Base-by-base conservation (phyloP, 2,329 filamentous ascomycete genomes). In the Cladophialophora carrionii region DNA sequence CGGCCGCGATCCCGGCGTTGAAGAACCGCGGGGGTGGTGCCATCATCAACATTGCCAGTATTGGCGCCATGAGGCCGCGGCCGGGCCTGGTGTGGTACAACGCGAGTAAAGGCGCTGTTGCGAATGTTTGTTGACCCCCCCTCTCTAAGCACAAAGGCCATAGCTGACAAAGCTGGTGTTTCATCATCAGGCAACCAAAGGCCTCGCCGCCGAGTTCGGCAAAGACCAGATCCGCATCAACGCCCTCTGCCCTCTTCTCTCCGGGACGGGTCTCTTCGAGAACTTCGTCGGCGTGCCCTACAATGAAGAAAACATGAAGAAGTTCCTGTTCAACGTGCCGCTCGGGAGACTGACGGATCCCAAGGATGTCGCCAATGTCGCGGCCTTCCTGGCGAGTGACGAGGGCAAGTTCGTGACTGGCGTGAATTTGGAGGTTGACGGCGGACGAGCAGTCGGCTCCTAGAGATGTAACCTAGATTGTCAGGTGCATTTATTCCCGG, bases 341-440 rank as follows among this genome's bases (percentile, higher is more conserved):
- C 66, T 82, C 48, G 79, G 79, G 4, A 73, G 79, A 22, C 68
- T 80, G 60, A 78, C 78, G 14, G 77, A 80, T 29, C 74, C 76
- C 2, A 78, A 81, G 5, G 90, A 92, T 74, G 83, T 92, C 34
- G 89, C 87, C 1, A 90, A 90, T 72, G 87, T 88, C 32, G 87
- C 85, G 66, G 81, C 88, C 20, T 92, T 88, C 73, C 75, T 93
- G 51, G 88, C 55, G 29, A 70, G 67, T 58, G 87, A 91, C 34
- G 90, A 92, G 72, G 87, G 87, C 0, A 82, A 79, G 4, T 91
- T 92, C 72, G 84, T 92, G 67, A 91, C 71, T 1, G 71, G 71
- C 17, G 62, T 71, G 5, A 68, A 70, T 63, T 48, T 71, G 60
- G 64, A 69, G 48, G 65, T 72, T 46, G 71, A 72, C 52, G 71